These are phyloP conservation scores for Epichloe hybrida DNA, from an alignment of 2,329 filamentous ascomycete species.

Conservation along the genomic window DNA sequence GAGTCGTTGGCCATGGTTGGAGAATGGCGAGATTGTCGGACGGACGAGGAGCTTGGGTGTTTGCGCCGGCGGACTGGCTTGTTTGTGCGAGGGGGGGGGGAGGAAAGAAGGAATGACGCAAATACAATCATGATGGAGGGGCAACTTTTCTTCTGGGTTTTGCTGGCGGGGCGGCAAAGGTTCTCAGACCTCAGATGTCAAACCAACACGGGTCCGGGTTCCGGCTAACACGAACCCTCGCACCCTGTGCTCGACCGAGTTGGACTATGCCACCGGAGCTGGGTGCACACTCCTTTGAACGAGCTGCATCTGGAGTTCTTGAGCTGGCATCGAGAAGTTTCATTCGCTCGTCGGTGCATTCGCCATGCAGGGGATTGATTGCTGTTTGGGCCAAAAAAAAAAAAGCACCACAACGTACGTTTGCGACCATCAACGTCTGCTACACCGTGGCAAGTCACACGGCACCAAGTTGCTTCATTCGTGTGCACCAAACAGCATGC, in stretches of 20 bases:
- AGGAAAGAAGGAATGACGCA: background rate
- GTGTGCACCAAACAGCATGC: no score
- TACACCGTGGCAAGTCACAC: no score
- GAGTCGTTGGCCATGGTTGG: constrained; percentile 19
- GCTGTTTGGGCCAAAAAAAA: no score
- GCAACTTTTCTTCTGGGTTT: background rate
- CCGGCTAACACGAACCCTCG: background rate
- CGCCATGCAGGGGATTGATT: no score
- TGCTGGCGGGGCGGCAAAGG: background rate
- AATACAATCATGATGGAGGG: background rate
- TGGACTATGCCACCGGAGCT: no score
- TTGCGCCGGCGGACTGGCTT: background rate
- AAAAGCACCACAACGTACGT: no score
- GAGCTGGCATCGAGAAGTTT: no score
- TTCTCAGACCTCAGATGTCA: background rate
- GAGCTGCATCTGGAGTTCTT: no score
- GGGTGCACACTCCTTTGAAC: no score
- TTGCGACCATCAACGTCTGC: no score
- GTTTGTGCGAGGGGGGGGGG: background rate
- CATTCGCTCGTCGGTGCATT: no score
- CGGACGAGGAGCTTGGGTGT: background rate
- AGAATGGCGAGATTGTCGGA: constrained; percentile 10
- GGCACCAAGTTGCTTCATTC: no score
- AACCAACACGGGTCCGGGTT: background rate
- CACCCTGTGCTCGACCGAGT: background rate